Base-by-base conservation (phyloP, 2,329 filamentous ascomycete genomes). In the Colletotrichum liriopes region DNA sequence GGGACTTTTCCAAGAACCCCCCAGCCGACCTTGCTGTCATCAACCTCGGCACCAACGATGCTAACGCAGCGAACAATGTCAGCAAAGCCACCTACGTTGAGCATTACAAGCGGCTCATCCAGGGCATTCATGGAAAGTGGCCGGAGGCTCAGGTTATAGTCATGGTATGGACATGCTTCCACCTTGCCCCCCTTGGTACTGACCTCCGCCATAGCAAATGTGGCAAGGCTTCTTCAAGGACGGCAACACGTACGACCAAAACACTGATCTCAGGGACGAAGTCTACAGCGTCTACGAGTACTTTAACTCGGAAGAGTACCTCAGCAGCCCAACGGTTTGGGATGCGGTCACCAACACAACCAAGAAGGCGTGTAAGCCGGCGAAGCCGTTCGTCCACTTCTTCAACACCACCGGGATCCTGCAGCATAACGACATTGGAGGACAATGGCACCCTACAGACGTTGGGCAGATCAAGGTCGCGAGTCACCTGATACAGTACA, bases 391-490 rank as follows among this genome's bases (percentile, higher is more conserved):
- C 65, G 87, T 91, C 39, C 86, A 90, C 76, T 89, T 90, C 75
- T 91, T 92, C 80, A 88, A 90, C 75, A 90, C 87, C 0, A 88
- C 85, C 12, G 89, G 89, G 0, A 88, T 91, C 55, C 77, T 92
- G 74, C 87, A 91, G 74, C 88, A 91, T 76, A 91, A 91, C 74
- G 89, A 91, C 76, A 89, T 90, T 71, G 86, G 83, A 2, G 89
- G 89, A 8, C 83, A 85, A 74, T 90, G 83, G 74, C 90, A 92
- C 76, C 89, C 88, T 0, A 91, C 89, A 0, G 90, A 92, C 76
- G 85, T 90, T 9, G 89, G 89, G 0, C 87, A 90, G 65, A 83
- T 91, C 76, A 91, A 92, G 78, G 79, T 91, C 9, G 89, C 89
- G 2, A 90, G 87, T 75, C 88, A 91, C 75, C 75, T 91, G 60